Evolutionary conservation across 192 early-diverging fungal species (phyloP), one percentile per base, ranked within the genome.

Genomic region (Lunasporangiospora selenospora): DNA sequence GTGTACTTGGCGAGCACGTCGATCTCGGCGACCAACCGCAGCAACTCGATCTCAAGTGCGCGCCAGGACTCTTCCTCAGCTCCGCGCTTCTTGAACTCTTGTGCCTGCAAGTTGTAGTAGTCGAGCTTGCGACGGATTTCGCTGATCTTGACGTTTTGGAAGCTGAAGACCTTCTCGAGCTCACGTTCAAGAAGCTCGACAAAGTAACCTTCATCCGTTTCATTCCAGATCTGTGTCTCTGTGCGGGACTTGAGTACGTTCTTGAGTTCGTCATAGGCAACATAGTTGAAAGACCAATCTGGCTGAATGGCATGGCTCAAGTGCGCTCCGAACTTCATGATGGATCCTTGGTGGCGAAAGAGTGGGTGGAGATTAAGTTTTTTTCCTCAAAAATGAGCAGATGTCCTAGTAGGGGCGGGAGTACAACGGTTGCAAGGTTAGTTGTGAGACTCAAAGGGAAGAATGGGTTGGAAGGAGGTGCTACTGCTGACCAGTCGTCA

Each of bases 241-340:
- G 88, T 86, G 54, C 81, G 79, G 15, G 69, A 27, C 77, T 93
- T 92, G 41, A 98, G 80, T 19, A 88, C 88, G 16, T 82, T 85
- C 80, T 98, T 98, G 49, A 96, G 86, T n/a, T 87, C 88, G 56
- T 93, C 85, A 64, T 98, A 95, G 47, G 89, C 87, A 23, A 93
- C 64, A 53, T 93, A 93, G 75, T 87, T 90, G 53, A 89, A 85
- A 43, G 81, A 81, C 94, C 94, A 96, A 73, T 94, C 93, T 6
- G 83, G 85, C 52, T 89, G 87, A 27, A 93, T 80, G 37, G 85
- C 77, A 32, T 84, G 81, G 48, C 83, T 76, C 32, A 96, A 77
- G 69, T 92, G 91, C 45, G 83, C 81, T 42, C 94, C 94, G 82
- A 94, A 96, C 82, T 96, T 96, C 94, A 96, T 96, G 19, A 34